These are phyloP conservation scores for Starmera caribaea DNA, from an alignment of 805 yeast species.

Conservation along the genomic window DNA sequence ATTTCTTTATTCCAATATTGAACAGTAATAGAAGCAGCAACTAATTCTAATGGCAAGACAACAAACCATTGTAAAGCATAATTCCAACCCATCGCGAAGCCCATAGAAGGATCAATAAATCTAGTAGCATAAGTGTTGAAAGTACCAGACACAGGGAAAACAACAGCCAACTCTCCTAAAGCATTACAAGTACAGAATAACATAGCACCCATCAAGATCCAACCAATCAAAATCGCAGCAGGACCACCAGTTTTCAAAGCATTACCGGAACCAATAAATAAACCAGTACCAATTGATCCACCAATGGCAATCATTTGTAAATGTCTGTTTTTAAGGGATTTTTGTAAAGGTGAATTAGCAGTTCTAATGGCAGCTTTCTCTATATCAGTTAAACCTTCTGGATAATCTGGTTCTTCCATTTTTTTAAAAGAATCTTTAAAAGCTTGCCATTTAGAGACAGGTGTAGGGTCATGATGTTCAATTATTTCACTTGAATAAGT, in stretches of 20 bases:
- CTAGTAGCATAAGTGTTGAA: slow-evolving; percentile 49
- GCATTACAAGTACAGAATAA: slow-evolving; percentile 46
- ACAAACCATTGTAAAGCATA: slow-evolving; percentile 44
- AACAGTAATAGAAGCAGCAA: slow-evolving; percentile 45
- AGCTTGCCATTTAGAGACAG: background rate
- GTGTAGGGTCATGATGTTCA: background rate
- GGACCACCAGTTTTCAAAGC: slow-evolving; percentile 49
- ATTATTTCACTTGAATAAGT: too few species aligned
- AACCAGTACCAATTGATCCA: slow-evolving; percentile 59
- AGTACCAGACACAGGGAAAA: slow-evolving; percentile 50
- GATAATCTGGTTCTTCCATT: slow-evolving; percentile 15
- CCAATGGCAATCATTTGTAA: slow-evolving; percentile 56
- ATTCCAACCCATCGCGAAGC: slow-evolving; percentile 53
- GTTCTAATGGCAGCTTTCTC: slow-evolving; percentile 29
- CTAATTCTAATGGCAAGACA: slow-evolving; percentile 39
- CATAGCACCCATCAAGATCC: slow-evolving; percentile 40
- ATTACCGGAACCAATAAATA: slow-evolving; percentile 50
- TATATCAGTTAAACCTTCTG: slow-evolving; percentile 23
- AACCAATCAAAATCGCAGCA: slow-evolving; percentile 45
- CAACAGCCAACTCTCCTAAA: slow-evolving; percentile 38
- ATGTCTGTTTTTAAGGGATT: slow-evolving; percentile 42
- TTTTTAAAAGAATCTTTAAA: slow-evolving; percentile 15
- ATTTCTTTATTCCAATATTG: slow-evolving; percentile 38
- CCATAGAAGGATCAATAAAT: slow-evolving; percentile 36
- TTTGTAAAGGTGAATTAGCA: slow-evolving; percentile 45